Percentiles rank a stretch among this genome's conserved stretches.
Conservation (phyloP, 495 filamentous ascomycete species). For the Tuber aestivum region DNA sequence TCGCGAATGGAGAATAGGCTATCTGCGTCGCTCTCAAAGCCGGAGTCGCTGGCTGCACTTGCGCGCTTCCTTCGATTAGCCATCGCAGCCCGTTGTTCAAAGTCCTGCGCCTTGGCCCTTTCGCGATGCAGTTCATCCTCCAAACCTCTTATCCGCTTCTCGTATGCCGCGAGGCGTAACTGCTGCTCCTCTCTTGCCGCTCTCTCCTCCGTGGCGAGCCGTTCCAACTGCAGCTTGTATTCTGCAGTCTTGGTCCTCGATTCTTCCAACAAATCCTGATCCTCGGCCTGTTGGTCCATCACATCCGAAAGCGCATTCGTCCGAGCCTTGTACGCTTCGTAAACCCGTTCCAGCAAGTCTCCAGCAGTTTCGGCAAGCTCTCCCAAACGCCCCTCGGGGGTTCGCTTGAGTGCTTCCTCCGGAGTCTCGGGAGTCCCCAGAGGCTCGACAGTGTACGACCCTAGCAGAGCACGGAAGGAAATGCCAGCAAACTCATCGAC, state of each 20-base stretch:
- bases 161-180: slow-evolving; percentile 30
- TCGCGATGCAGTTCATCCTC: slow-evolving; percentile 29
- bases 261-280: slow-evolving; percentile 28
- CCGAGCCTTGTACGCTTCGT: slow-evolving; percentile 38
- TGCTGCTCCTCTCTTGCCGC: slow-evolving; percentile 23
- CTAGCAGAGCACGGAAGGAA: slow-evolving; percentile 27
- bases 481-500: slow-evolving; percentile 41
- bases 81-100: slow-evolving; percentile 14
- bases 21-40: slow-evolving; percentile 39
- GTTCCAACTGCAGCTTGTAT: slow-evolving; percentile 37
- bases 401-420: slow-evolving; percentile 30
- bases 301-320: slow-evolving; percentile 27
- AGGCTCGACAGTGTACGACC: slow-evolving; percentile 26
- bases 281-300: slow-evolving; percentile 22
- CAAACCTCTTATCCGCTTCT: slow-evolving; percentile 29
- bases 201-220: slow-evolving; percentile 25
- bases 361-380: slow-evolving; percentile 34
- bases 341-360: slow-evolving; percentile 40
- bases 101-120: slow-evolving; percentile 19
- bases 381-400: slow-evolving; percentile 32
- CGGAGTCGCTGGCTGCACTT: slow-evolving; percentile 35
- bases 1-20: slow-evolving; percentile 29
- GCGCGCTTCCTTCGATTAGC: slow-evolving; percentile 19
- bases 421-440: slow-evolving; percentile 18
- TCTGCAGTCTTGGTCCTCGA: slow-evolving; percentile 21